Conservation (phyloP, 2,329 filamentous ascomycete genomes). For the Alternaria triticina region DNA sequence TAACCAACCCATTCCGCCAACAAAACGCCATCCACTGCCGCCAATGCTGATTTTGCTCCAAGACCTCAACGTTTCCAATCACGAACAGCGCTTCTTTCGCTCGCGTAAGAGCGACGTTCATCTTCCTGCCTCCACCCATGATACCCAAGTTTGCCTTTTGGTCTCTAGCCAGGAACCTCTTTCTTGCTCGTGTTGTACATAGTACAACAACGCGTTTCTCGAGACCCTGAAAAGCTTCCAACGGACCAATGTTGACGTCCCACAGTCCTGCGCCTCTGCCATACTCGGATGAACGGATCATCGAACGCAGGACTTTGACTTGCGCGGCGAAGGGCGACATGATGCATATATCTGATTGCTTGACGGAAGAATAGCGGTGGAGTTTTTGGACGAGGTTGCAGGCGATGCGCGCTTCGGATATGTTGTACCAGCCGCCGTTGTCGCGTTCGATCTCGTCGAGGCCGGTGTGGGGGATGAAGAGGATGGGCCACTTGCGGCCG, state of each 20-base stretch:
- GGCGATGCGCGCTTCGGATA: conserved; percentile 38
- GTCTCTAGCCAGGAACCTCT: conserved; percentile 44
- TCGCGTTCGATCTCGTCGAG: conserved; percentile 52
- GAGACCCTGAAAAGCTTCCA: conserved; percentile 56
- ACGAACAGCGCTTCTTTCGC: conserved; percentile 53
- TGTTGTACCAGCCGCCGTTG: conserved; percentile 49
- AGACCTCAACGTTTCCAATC: conserved; percentile 49
- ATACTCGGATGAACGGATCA: conserved; percentile 35
- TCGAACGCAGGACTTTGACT: conserved; percentile 48
- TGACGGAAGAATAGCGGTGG: conserved; percentile 29
- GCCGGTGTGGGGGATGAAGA: conserved; percentile 49
- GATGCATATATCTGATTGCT: conserved; percentile 50
- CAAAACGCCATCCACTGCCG: conserved; percentile 48
- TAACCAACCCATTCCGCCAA: conserved; percentile 43
- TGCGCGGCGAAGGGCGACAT: conserved; percentile 56
- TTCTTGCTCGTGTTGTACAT: conserved; percentile 51
- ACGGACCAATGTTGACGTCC: conserved; percentile 54
- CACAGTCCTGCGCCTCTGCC: conserved; percentile 27
- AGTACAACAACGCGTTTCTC: conserved; percentile 54
- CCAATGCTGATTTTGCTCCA: conserved; percentile 50
- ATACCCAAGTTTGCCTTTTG: conserved; percentile 42
- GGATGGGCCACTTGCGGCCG: conserved; percentile 50
- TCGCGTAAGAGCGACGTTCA: conserved; percentile 55
- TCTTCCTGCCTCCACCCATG: conserved; percentile 47
- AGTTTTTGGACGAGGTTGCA: conserved; percentile 38